phyloP scores from a whole-genome alignment of 179 eudicot species.

The Beta macrorhiza region DNA sequence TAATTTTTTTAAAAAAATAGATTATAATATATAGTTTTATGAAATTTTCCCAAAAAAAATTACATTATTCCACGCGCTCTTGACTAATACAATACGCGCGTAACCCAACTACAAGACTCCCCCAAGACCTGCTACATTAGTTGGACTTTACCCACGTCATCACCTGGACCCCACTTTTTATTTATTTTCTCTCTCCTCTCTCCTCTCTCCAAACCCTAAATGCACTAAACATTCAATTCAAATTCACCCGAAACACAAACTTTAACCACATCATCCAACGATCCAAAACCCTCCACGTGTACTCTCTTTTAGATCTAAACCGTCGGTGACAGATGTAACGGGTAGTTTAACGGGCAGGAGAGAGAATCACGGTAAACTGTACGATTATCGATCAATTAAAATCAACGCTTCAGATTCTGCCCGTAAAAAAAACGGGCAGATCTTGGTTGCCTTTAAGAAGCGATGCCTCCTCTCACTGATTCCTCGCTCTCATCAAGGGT shows the following conservation, averaged over 20 bases:
- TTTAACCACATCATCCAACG: conserved; percentile 19
- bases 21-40: no score
- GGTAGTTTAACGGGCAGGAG: conserved; percentile 45
- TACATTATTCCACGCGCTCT: neutral
- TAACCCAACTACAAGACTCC: neutral
- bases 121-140: no score
- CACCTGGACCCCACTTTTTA: neutral
- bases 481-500: conserved; percentile 58
- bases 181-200: neutral
- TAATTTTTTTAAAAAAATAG: no score
- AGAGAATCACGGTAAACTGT: conserved; percentile 34
- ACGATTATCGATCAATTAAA: conserved; percentile 26
- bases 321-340: conserved; percentile 49
- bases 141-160: neutral
- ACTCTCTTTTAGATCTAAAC: conserved; percentile 25
- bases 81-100: conserved; percentile 11
- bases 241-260: conserved; percentile 24
- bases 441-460: conserved; percentile 78
- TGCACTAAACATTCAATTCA: neutral
- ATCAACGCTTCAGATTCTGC: conserved; percentile 41
- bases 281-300: conserved; percentile 30
- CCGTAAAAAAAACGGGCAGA: conserved; percentile 56
- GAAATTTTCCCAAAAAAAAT: no score
- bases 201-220: conserved; percentile 15
- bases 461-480: conserved; percentile 33